Percentiles rank a stretch among this genome's conserved stretches.
Evolutionary conservation across 2,329 filamentous ascomycete species (phyloP).

Genomic region (Cytospora leucostoma): DNA sequence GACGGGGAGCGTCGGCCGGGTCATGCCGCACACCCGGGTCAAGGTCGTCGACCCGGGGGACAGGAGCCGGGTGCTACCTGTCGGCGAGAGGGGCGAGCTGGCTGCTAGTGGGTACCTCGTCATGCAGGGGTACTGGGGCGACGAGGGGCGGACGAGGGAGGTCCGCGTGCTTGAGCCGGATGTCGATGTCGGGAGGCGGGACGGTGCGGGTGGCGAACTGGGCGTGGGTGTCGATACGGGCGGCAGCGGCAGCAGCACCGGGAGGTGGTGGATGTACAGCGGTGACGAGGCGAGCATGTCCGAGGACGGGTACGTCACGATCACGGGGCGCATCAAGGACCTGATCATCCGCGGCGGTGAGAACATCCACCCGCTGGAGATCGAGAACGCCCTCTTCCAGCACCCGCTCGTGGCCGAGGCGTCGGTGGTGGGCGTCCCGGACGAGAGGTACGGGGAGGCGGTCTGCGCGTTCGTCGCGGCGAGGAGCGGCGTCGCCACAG

Average conservation of each 20-base stretch:
- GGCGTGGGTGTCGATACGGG: background rate
- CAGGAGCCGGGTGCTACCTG: constrained; percentile 57
- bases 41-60: constrained; percentile 76
- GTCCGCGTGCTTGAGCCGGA: constrained; percentile 53
- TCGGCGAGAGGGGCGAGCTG: constrained; percentile 75
- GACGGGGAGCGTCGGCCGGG: constrained; percentile 73
- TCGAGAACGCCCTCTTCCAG: constrained; percentile 83
- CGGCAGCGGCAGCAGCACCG: constrained; percentile 46
- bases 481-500: constrained; percentile 40
- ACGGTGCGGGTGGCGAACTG: constrained; percentile 24
- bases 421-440: constrained; percentile 80
- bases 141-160: constrained; percentile 67
- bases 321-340: constrained; percentile 92
- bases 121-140: constrained; percentile 90
- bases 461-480: constrained; percentile 81
- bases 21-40: constrained; percentile 76
- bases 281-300: constrained; percentile 93
- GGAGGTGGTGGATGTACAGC: constrained; percentile 81
- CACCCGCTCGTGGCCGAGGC: constrained; percentile 72
- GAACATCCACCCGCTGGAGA: constrained; percentile 91
- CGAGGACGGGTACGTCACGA: constrained; percentile 76
- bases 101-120: constrained; percentile 82
- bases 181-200: constrained; percentile 28
- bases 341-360: constrained; percentile 93
- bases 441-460: constrained; percentile 80